Base-by-base conservation (phyloP, 164 flowering plant genomes). In the Macadamia tetraphylla region DNA sequence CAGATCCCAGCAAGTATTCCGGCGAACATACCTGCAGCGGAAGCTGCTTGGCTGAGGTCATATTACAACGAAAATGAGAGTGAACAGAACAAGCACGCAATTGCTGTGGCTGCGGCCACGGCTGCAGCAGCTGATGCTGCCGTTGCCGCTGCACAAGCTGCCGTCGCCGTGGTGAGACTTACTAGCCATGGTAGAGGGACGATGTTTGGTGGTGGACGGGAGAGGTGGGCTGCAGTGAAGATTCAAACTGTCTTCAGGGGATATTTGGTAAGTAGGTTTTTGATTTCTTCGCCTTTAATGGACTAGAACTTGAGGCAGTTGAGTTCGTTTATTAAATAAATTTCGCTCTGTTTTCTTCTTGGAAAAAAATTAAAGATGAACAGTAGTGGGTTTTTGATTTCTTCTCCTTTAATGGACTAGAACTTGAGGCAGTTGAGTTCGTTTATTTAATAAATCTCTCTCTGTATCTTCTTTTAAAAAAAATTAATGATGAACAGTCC, bases 111-210 rank as follows among this genome's bases (percentile, higher is more conserved):
- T 0, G 98, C 97, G 5, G 98, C 97, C 18, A 91, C 98, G 0
- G 96, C 98, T 0, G 96, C 96, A 0, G 98, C 97, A 0, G 98
- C 97, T 1, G 98, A 89, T 69, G 98, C 97, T 1, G 97, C 97
- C 0, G 95, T 91, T 0, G 97, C 92, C 1, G 98, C 97, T 0
- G 98, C 98, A 0, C 90, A 87, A 67, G 97, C 97, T 1, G 98
- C 97, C 0, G 95, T 74, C 8, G 92, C 87, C 1, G 96, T 91
- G 12, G 95, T 91, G 12, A 75, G 95, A 72, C 86, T 91, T 32
- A 89, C 96, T 0, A 88, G 94, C 68, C 88, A 88, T 43, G 94
- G 96, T 6, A 75, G 89, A 53, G 88, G 87, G 29, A 74, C 83
- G 4, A 78, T 82, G 88, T 85, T 87, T 53, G 78, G 82, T 13